Evolutionary conservation across 768 basidiomycete genomes (phyloP), one percentile per base, ranked within the genome.

Genomic region (Agaricus blazei): DNA sequence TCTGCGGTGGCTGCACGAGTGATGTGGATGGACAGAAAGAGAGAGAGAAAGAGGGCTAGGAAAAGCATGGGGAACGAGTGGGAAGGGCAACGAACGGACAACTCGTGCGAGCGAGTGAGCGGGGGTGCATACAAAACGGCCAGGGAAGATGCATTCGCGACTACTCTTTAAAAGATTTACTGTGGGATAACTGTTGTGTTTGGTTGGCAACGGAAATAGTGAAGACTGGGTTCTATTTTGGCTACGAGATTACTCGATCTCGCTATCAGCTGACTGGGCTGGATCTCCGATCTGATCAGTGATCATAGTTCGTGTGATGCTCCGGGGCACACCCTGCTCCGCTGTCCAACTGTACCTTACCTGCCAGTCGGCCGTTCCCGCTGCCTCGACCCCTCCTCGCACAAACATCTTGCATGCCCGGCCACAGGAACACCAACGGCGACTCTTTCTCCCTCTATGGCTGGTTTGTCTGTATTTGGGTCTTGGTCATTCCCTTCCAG

Each of bases 381-480:
- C 34, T 48, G 23, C 5, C 44, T 46, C 44, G 46, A 19, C 19
- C 19, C 19, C 19, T 19, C 19, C 28, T 28, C 26, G 9, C 11
- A 14, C 34, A 34, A 3, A 34, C 34, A 7, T 34, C 34, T 7
- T 11, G 11, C 51, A 68, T 67, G 64, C 15, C 60, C 19, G 37
- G 42, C 52, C 56, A 12, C 14, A 41, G 51, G 47, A 45, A 50
- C 57, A 31, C 41, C 23, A 58, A 61, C 45, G 55, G 51, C 23
- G 60, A 59, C 47, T 58, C 71, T 1, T 83, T 88, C 60, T 84
- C 87, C 1, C 40, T 58, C 24, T 85, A 85, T 58, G 88, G 88
- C 19, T 84, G 83, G 80, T 58, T 71, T 6, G 79, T 86, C 9
- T 84, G 82, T 60, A 51, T 78, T n/a, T 90, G 88, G 88, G 72